Evolutionary conservation across 2,329 filamentous ascomycete genomes (phyloP).

Genomic region (Tolypocladium amazonense): DNA sequence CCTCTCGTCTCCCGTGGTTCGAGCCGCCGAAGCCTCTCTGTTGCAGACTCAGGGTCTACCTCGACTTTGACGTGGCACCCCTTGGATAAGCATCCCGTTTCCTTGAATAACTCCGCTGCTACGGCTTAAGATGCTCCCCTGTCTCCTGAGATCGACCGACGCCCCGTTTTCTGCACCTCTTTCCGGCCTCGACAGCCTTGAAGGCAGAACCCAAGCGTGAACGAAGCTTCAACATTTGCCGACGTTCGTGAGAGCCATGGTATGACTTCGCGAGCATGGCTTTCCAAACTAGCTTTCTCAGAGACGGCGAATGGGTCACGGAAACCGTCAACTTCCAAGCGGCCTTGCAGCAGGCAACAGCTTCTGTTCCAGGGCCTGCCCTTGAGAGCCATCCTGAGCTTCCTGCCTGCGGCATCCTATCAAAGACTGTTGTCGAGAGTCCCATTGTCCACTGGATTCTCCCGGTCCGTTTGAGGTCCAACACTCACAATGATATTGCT

Average conservation of each 20-base stretch:
- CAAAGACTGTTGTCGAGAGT: constrained; percentile 66
- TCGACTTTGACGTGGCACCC: background rate
- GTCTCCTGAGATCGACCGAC: background rate
- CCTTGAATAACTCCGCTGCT: background rate
- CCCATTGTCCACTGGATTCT: constrained; percentile 68
- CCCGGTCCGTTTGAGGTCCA: constrained; percentile 65
- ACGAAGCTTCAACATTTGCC: background rate
- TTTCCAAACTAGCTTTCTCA: constrained; percentile 43
- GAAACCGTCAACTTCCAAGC: constrained; percentile 34
- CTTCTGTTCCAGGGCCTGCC: constrained; percentile 18
- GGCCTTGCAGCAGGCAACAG: constrained; percentile 25
- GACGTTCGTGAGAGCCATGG: constrained; percentile 3
- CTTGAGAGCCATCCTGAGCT: constrained; percentile 22
- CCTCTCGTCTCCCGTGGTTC: background rate
- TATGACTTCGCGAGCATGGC: constrained; percentile 23
- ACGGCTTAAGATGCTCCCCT: background rate
- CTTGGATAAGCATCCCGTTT: background rate
- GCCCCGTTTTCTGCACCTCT: background rate
- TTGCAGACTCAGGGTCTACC: background rate
- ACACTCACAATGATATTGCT: constrained; percentile 66
- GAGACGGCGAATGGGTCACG: constrained; percentile 47
- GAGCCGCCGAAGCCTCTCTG: background rate
- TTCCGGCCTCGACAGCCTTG: background rate
- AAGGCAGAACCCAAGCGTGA: background rate
- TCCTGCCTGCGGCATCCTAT: constrained; percentile 61